Conservation (phyloP, 257 asterid genomes). For the Gentiana macrophylla region DNA sequence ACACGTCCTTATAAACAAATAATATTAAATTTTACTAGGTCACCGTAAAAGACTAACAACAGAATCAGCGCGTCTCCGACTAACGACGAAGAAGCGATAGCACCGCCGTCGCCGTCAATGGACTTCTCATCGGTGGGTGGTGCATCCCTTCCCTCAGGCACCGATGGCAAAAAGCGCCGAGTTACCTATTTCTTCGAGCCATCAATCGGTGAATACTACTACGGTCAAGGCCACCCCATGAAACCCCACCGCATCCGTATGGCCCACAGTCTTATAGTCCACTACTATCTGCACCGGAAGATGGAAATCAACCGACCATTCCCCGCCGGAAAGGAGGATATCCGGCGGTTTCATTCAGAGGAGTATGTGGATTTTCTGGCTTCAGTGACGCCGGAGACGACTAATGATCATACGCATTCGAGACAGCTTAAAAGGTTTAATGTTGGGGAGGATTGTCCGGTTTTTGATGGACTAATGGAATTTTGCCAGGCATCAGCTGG, state of each 20-base stretch:
- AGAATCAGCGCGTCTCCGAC: too few relatives aligned
- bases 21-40: too few relatives aligned
- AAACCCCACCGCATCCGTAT: constrained; percentile 75
- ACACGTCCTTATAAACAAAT: too few relatives aligned
- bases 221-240: constrained; percentile 81
- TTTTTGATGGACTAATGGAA: constrained; percentile 47
- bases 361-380: constrained; percentile 66
- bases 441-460: constrained; percentile 63
- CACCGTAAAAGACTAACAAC: too few relatives aligned
- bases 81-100: too few relatives aligned
- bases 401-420: constrained; percentile 39
- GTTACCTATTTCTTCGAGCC: constrained; percentile 77
- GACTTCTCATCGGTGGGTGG: constrained; percentile 30
- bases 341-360: constrained; percentile 51
- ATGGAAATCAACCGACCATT: constrained; percentile 62
- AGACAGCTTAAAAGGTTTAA: constrained; percentile 56
- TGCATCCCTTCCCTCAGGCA: constrained; percentile 54
- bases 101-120: constrained; percentile 14
- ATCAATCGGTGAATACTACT: constrained; percentile 55
- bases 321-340: constrained; percentile 43
- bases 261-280: constrained; percentile 66
- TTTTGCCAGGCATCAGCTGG: constrained; percentile 84
- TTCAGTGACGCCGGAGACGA: constrained; percentile 44
- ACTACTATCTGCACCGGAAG: constrained; percentile 51
- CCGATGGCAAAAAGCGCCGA: constrained; percentile 71